phyloP scores from a whole-genome alignment of 192 early-diverging fungal species.

The Podila minutissima region DNA sequence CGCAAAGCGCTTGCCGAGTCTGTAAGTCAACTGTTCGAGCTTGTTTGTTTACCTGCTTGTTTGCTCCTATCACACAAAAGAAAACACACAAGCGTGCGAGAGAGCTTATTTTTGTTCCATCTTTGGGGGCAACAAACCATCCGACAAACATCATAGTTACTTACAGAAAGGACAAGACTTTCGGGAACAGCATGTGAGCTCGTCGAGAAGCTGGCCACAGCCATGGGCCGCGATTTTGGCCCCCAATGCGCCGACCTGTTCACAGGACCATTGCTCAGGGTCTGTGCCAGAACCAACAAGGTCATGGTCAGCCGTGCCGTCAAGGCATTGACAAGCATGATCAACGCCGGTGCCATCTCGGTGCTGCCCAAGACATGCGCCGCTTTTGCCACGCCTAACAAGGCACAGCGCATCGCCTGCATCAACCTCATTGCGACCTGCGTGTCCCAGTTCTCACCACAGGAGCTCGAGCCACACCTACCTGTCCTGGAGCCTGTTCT shows the following conservation, averaged over 20 bases:
- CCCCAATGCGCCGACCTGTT: conserved; percentile 66
- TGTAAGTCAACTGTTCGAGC: conserved; percentile 10
- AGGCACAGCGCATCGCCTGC: conserved; percentile 60
- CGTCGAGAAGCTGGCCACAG: conserved; percentile 68
- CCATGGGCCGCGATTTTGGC: conserved; percentile 70
- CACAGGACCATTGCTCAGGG: conserved; percentile 66
- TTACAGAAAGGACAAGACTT: conserved; percentile 79
- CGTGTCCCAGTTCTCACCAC: conserved; percentile 68
- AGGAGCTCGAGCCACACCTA: conserved; percentile 58
- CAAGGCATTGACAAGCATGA: conserved; percentile 68
- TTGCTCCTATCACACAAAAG: background rate
- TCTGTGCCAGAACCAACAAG: conserved; percentile 80
- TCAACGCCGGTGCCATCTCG: conserved; percentile 65
- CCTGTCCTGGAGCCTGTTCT: conserved; percentile 59
- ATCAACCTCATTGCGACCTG: conserved; percentile 51
- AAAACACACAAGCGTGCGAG: no score
- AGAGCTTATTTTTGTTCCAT: background rate
- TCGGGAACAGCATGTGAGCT: conserved; percentile 74
- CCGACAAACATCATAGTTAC: conserved; percentile 55
- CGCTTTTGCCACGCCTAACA: conserved; percentile 66
- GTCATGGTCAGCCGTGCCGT: conserved; percentile 72
- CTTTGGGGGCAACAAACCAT: no score
- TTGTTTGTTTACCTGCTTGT: background rate
- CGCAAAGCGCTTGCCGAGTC: conserved; percentile 40
- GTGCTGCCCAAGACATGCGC: conserved; percentile 65